These are phyloP conservation scores for Tulasnella sp. DNA, from an alignment of 768 basidiomycete species.

Conservation along the genomic window DNA sequence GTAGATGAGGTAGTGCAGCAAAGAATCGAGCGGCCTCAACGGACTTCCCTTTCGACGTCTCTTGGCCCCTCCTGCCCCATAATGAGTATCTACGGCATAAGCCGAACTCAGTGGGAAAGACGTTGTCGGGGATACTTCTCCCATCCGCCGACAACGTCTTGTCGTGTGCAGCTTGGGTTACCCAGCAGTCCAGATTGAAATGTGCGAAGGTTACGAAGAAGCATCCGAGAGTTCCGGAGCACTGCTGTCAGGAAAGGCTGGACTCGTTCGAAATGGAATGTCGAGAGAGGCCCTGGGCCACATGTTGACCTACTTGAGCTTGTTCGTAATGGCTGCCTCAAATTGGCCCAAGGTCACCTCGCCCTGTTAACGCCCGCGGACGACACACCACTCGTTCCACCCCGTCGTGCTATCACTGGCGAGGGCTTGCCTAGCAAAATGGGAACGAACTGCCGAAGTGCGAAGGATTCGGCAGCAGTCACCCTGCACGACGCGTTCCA, in stretches of 20 bases:
- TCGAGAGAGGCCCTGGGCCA: conserved; percentile 10
- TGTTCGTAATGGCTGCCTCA: conserved; percentile 21
- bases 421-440: neutral
- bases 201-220: conserved; percentile 15
- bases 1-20: neutral
- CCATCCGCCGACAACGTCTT: neutral
- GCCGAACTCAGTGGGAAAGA: conserved; percentile 10
- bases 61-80: neutral
- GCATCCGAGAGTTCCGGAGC: conserved; percentile 19
- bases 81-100: neutral
- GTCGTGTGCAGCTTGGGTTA: conserved; percentile 12
- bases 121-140: conserved; percentile 10
- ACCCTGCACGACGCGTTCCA: neutral
- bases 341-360: neutral
- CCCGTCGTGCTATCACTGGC: neutral
- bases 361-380: conserved; percentile 1
- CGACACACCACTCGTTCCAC: neutral
- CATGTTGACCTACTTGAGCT: conserved; percentile 17
- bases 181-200: conserved; percentile 17
- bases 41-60: neutral
- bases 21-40: neutral
- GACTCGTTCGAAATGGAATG: conserved; percentile 16
- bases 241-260: conserved; percentile 21
- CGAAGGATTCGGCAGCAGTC: neutral
- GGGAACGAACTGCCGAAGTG: neutral